phyloP scores from a whole-genome alignment of 208 protist species.

The Acanthamoeba healyi region DNA sequence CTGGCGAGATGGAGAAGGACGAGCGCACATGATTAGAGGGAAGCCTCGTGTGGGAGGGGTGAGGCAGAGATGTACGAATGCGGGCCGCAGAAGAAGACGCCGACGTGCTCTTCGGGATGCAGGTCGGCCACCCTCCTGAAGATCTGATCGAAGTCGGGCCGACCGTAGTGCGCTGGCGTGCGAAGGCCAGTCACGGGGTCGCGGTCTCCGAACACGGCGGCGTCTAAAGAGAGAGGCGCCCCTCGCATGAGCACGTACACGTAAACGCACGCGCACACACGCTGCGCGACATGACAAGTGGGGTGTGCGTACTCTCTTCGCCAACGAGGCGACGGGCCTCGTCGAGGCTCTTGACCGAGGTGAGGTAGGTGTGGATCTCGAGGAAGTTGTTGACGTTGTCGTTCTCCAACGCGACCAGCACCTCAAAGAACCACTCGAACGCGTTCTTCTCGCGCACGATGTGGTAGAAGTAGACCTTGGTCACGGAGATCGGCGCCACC shows the following conservation, averaged over 20 bases:
- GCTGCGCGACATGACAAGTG: background rate
- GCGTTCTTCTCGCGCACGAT: conserved; percentile 84
- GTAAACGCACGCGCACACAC: background rate
- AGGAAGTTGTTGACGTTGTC: conserved; percentile 84
- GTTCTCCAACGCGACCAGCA: conserved; percentile 84
- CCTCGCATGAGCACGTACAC: background rate
- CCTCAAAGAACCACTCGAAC: conserved; percentile 89
- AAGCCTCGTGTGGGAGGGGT: background rate
- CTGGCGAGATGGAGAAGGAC: conserved; percentile 81
- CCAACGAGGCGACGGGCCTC: conserved; percentile 84
- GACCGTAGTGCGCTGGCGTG: conserved; percentile 83
- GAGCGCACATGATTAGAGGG: background rate
- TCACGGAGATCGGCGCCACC: conserved; percentile 65
- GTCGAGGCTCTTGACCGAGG: conserved; percentile 79
- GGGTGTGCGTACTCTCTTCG: conserved; percentile 58
- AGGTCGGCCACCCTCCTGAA: conserved; percentile 74
- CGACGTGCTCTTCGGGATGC: conserved; percentile 78
- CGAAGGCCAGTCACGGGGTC: conserved; percentile 78
- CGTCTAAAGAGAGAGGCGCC: background rate
- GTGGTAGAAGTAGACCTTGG: conserved; percentile 89
- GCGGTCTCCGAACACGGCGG: background rate
- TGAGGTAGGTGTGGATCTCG: conserved; percentile 85
- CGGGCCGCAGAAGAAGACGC: conserved; percentile 87
- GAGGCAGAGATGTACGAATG: conserved; percentile 21
- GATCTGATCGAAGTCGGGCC: conserved; percentile 85